These are phyloP conservation scores for Sugiyamaella grinbergsii DNA, from an alignment of 1,139 yeast species.

Conservation along the genomic window DNA sequence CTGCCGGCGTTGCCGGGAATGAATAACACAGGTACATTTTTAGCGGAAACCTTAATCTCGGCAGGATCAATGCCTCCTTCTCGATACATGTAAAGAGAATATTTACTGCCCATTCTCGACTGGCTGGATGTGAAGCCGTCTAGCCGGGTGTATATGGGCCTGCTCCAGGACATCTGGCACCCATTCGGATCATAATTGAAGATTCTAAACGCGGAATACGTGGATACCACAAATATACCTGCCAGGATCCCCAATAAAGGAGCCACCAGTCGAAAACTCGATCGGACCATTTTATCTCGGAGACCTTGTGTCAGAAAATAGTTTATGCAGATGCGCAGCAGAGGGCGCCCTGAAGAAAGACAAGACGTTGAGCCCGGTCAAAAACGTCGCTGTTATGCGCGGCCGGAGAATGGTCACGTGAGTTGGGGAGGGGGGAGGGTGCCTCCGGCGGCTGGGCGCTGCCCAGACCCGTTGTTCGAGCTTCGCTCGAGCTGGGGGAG, in stretches of 20 bases:
- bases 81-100: slow-evolving; percentile 74
- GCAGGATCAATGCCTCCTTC: slow-evolving; percentile 54
- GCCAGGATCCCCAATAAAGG: slow-evolving; percentile 15
- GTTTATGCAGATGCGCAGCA: background rate
- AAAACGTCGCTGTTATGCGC: background rate
- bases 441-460: no score
- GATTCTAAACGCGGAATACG: slow-evolving; percentile 7
- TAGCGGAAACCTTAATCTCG: slow-evolving; percentile 44
- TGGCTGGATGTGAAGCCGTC: slow-evolving; percentile 61
- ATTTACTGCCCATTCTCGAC: slow-evolving; percentile 75
- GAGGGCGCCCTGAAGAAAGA: background rate
- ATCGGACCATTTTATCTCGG: slow-evolving; percentile 6
- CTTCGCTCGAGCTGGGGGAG: no score
- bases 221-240: slow-evolving; percentile 2
- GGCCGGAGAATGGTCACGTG: background rate
- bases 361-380: background rate
- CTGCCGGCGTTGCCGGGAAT: slow-evolving; percentile 99
- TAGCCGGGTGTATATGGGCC: slow-evolving; percentile 18
- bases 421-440: no score
- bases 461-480: no score
- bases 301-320: background rate
- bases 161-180: slow-evolving; percentile 28
- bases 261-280: slow-evolving; percentile 18
- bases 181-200: slow-evolving; percentile 27
- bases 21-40: slow-evolving; percentile 85